Percentiles rank a stretch among this genome's conserved stretches.
These are phyloP conservation scores for Psidium guajava DNA, from an alignment of 345 rosid species.

Conservation along the genomic window DNA sequence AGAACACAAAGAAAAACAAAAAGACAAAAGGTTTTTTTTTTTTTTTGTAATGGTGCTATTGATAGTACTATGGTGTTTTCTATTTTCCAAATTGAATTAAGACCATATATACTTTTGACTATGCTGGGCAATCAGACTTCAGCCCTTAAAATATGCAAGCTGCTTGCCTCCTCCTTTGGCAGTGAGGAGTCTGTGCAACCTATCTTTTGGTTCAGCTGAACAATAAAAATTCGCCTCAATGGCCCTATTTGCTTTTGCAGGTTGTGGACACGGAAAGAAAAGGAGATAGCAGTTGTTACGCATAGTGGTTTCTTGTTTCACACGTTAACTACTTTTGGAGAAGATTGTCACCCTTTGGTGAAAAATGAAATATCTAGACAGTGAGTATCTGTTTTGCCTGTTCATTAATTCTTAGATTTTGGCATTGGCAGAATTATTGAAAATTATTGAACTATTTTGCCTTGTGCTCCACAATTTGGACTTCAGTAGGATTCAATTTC, in stretches of 20 bases:
- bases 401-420: not conserved
- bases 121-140: not conserved
- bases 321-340: slow-evolving; percentile 54
- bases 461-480: not conserved
- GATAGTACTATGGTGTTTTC: not conserved
- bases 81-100: not conserved
- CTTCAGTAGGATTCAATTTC: not conserved
- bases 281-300: slow-evolving; percentile 95
- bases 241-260: slow-evolving; percentile 17
- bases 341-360: slow-evolving; percentile 68
- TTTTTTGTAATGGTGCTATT: not conserved
- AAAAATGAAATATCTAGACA: slow-evolving; percentile 67
- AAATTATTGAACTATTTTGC: not conserved
- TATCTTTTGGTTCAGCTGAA: not conserved
- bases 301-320: slow-evolving; percentile 92
- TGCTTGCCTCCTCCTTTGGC: not conserved
- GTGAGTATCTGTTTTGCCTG: slow-evolving; percentile 28
- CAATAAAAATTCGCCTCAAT: not conserved
- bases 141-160: not conserved
- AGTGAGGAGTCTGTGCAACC: not conserved
- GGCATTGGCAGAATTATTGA: not conserved
- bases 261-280: slow-evolving; percentile 95
- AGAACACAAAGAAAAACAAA: not conserved
- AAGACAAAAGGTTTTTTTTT: not conserved
- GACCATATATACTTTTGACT: not conserved